Evolutionary conservation across 345 rosid species (phyloP).

Genomic region (Balakata baccata): DNA sequence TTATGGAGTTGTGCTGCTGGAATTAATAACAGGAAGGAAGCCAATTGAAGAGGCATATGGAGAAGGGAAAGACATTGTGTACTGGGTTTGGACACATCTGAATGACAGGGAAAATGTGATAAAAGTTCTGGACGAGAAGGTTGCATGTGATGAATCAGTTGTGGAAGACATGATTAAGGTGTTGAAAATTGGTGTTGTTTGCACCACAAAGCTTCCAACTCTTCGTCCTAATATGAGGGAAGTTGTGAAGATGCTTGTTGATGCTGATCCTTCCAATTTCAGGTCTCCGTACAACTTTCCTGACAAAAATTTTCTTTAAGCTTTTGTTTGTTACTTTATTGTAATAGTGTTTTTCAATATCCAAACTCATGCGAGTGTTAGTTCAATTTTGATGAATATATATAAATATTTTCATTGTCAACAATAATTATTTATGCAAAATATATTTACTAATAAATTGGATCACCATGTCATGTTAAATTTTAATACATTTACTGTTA

Average conservation of each 20-base stretch:
- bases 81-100: conserved; percentile 61
- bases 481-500: too few species aligned
- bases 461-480: too few species aligned
- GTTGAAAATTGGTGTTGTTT: conserved; percentile 60
- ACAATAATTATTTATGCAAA: too few species aligned
- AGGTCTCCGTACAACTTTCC: conserved; percentile 27
- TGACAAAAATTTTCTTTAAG: conserved; percentile 6
- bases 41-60: conserved; percentile 72
- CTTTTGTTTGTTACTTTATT: not conserved
- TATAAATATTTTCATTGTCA: too few species aligned
- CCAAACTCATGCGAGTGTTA: conserved; percentile 10
- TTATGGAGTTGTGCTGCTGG: conserved; percentile 81
- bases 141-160: conserved; percentile 30
- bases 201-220: conserved; percentile 78
- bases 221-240: conserved; percentile 78
- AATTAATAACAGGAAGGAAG: conserved; percentile 51
- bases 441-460: too few species aligned
- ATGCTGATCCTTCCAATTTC: conserved; percentile 52
- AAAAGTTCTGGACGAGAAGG: conserved; percentile 51
- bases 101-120: conserved; percentile 42
- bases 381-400: not conserved
- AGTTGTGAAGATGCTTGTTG: conserved; percentile 68
- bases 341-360: not conserved
- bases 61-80: conserved; percentile 73
- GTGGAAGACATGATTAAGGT: conserved; percentile 64